Conservation (phyloP, 1,139 yeast species). For the Hemisphaericaspora xylofermentans region DNA sequence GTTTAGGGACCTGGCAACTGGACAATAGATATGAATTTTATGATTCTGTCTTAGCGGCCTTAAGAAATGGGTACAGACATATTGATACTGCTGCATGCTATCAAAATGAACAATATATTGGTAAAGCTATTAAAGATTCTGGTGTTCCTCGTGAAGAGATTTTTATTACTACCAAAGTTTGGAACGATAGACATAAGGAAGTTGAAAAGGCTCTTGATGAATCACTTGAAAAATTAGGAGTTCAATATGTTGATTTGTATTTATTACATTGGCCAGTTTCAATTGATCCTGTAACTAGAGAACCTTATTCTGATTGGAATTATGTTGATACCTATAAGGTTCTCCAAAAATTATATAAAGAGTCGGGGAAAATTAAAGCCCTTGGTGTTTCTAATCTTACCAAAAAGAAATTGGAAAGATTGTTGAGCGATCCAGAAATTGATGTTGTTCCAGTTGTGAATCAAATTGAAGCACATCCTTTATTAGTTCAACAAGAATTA, state of each 20-base stretch:
- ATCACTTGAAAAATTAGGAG: conserved; percentile 64
- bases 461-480: conserved; percentile 63
- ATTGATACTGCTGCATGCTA: conserved; percentile 77
- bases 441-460: conserved; percentile 49
- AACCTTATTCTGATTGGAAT: conserved; percentile 45
- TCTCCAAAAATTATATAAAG: conserved; percentile 58
- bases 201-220: conserved; percentile 59
- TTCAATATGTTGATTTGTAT: conserved; percentile 81
- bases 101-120: conserved; percentile 67
- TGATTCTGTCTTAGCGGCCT: conserved; percentile 59
- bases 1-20: conserved; percentile 81
- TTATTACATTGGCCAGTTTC: conserved; percentile 88
- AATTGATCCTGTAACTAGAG: conserved; percentile 29
- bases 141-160: conserved; percentile 69
- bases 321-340: conserved; percentile 67
- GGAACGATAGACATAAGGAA: conserved; percentile 65
- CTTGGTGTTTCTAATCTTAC: conserved; percentile 66
- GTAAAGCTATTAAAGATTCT: conserved; percentile 61
- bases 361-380: conserved; percentile 55
- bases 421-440: conserved; percentile 47
- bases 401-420: conserved; percentile 41
- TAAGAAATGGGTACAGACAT: conserved; percentile 72
- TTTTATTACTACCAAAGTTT: conserved; percentile 78
- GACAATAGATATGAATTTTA: conserved; percentile 58
- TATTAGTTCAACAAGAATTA: conserved; percentile 52